Evolutionary conservation across 2,329 filamentous ascomycete genomes (phyloP).

Genomic region (Verticillium isaacii): DNA sequence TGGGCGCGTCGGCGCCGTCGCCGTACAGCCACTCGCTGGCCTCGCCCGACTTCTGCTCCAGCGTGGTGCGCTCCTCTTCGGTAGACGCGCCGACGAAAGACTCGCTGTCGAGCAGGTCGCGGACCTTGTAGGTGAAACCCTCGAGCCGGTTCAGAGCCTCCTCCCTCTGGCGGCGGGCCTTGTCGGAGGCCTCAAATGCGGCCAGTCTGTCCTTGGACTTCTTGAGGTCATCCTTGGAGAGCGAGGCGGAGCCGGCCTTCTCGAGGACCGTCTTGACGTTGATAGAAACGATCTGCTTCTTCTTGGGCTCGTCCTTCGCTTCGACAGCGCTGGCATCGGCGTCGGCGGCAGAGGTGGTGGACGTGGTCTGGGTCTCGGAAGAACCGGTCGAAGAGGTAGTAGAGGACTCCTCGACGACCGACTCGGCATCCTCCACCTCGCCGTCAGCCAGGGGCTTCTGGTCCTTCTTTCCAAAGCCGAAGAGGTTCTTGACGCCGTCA

Average conservation of each 20-base stretch:
- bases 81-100: slow-evolving; percentile 70
- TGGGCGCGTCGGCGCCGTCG: slow-evolving; percentile 71
- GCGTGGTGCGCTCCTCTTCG: slow-evolving; percentile 56
- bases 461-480: slow-evolving; percentile 89
- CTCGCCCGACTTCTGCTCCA: slow-evolving; percentile 63
- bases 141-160: slow-evolving; percentile 92
- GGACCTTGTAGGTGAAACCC: slow-evolving; percentile 81
- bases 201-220: slow-evolving; percentile 65
- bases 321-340: slow-evolving; percentile 41
- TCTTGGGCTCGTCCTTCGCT: slow-evolving; percentile 46
- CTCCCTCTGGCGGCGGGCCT: slow-evolving; percentile 69
- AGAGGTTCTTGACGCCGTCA: slow-evolving; percentile 92
- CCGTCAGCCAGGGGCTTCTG: slow-evolving; percentile 68
- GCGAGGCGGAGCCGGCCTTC: slow-evolving; percentile 43
- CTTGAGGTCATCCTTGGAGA: slow-evolving; percentile 44
- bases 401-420: slow-evolving; percentile 24
- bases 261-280: slow-evolving; percentile 45
- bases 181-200: slow-evolving; percentile 83
- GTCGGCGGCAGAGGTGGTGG: slow-evolving; percentile 34
- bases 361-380: slow-evolving; percentile 11
- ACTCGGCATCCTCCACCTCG: slow-evolving; percentile 36
- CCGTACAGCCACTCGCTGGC: slow-evolving; percentile 89
- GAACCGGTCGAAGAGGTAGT: slow-evolving; percentile 34
- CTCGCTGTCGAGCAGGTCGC: slow-evolving; percentile 75
- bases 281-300: slow-evolving; percentile 54